Conservation (phyloP, 2,329 filamentous ascomycete genomes). For the Diplocarpon mali region DNA sequence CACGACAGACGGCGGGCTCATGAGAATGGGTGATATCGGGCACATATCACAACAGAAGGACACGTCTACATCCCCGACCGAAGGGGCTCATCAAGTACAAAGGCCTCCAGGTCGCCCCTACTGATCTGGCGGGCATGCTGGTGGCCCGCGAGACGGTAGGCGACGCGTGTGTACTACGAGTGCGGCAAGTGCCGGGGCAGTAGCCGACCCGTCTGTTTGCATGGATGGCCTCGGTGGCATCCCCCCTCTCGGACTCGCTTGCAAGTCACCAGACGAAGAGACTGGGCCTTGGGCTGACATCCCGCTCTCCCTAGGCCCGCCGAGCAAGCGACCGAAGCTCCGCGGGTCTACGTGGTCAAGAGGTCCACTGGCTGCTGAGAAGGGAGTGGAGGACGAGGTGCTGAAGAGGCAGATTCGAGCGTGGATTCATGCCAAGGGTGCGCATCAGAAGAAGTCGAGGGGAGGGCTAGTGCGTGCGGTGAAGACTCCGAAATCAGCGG, state of each 20-base stretch:
- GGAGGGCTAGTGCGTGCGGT: slow-evolving; percentile 58
- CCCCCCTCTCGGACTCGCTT: too few species aligned
- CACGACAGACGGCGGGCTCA: slow-evolving; percentile 67
- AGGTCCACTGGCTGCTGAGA: slow-evolving; percentile 22
- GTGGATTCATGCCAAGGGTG: slow-evolving; percentile 48
- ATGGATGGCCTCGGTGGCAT: too few species aligned
- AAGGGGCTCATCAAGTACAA: slow-evolving; percentile 55
- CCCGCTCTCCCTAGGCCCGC: too few species aligned
- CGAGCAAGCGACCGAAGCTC: slow-evolving; percentile 54
- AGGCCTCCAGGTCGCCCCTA: slow-evolving; percentile 57
- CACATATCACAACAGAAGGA: slow-evolving; percentile 61
- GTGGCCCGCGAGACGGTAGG: slow-evolving; percentile 33
- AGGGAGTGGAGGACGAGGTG: slow-evolving; percentile 16
- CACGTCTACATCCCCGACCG: slow-evolving; percentile 87
- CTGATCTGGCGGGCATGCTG: slow-evolving; percentile 45
- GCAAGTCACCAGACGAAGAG: too few species aligned
- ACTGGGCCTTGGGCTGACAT: too few species aligned
- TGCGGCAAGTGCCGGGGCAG: too few species aligned
- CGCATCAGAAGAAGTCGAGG: slow-evolving; percentile 55
- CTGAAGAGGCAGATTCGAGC: slow-evolving; percentile 37
- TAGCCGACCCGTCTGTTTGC: too few species aligned
- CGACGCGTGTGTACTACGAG: slow-evolving; percentile 53
- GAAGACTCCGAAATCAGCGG: slow-evolving; percentile 56
- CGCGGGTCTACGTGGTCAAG: slow-evolving; percentile 52
- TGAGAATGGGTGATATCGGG: slow-evolving; percentile 71